Evolutionary conservation across 2,329 filamentous ascomycete genomes (phyloP), one percentile per base, ranked within the genome.

Genomic region (Trichoderma sp.): DNA sequence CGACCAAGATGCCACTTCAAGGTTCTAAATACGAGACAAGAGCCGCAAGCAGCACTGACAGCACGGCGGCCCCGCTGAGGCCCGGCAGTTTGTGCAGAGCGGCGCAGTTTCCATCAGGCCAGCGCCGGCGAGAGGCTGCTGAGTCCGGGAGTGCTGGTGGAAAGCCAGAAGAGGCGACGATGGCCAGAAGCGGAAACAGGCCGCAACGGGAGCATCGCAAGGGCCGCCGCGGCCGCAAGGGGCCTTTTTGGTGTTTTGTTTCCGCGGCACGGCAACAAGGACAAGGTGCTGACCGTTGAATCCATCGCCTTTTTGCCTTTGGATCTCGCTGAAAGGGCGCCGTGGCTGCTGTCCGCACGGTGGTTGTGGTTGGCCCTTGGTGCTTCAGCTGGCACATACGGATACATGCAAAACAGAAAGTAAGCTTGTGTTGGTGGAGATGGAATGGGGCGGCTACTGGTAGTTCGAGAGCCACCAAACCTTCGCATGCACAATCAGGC

Each of bases 21-120:
- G 59, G 58, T 49, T 51, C 56, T 26, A 37, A 63, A 68, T 68
- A 63, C 67, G 59, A 68, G 67, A 51, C 59, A 39, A 68, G 67
- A 51, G 67, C 59, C 39, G 67, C 67, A 68, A 68, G 59, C 58
- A 68, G 59, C 37, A 46, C 58, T 68, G 66, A 68, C 34, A 52
- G 51, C 46, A n/a, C n/a, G 14, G 2, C 34, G 18, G 58, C 66
- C 24, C 58, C 66, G 52, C 66, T 46, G 54, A 55, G 65, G 51
- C 59, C 39, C 30, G 55, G 28, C 52, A 34, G n/a, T 49, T 32
- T 21, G 7, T 56, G 54, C 26, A 32, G 26, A 30, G 6, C 24
- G 58, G 51, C 28, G 56, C 14, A 34, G 2, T 49, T 26, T 56
- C 26, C 18, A 46, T n/a, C 34, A 43, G 34, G 21, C 32, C 32